A percentile compares a stretch with the other conserved stretches of the same genome.
Evolutionary conservation across 1,284 basidiomycete species (phyloP).

Genomic region (Apiotrichum veenhuisii): DNA sequence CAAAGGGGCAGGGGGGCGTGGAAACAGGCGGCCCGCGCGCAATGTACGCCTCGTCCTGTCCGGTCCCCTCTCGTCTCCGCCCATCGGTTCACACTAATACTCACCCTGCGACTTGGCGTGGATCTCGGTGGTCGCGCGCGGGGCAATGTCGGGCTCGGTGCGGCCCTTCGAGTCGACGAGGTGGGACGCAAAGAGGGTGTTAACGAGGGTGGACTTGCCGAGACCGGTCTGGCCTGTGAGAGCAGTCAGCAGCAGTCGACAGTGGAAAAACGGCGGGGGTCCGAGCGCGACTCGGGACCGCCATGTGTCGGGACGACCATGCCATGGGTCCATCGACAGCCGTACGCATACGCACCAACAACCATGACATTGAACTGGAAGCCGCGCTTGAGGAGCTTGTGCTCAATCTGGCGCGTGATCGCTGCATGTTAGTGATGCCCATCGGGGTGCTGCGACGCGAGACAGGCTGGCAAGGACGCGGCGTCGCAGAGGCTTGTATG

Average conservation of each 20-base stretch:
- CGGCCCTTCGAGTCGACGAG: slow-evolving; percentile 97
- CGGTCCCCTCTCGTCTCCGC: neutral
- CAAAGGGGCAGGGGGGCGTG: too few relatives aligned
- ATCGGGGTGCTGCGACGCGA: too few relatives aligned
- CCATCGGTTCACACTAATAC: slow-evolving; percentile 29
- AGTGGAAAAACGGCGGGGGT: neutral
- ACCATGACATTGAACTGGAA: slow-evolving; percentile 99
- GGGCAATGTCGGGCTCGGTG: slow-evolving; percentile 75
- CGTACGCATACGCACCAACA: slow-evolving; percentile 63
- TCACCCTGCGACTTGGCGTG: slow-evolving; percentile 90
- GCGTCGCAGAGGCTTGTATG: too few relatives aligned
- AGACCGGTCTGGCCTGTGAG: slow-evolving; percentile 85
- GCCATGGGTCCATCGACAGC: neutral
- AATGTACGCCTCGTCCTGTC: neutral
- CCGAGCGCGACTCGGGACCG: neutral
- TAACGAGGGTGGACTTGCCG: slow-evolving; percentile 97
- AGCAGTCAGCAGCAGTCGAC: neutral
- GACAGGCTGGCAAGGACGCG: neutral
- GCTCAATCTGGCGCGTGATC: slow-evolving; percentile 96
- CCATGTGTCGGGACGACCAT: too few relatives aligned
- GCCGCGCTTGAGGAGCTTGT: slow-evolving; percentile 97
- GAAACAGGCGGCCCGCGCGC: neutral
- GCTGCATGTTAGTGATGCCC: slow-evolving; percentile 38
- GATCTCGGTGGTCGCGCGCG: slow-evolving; percentile 94
- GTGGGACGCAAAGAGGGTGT: slow-evolving; percentile 98